Percentiles rank a stretch among this genome's conserved stretches.
Evolutionary conservation across 2,329 filamentous ascomycete genomes (phyloP).

Genomic region (Reticulascus tulasneorum): DNA sequence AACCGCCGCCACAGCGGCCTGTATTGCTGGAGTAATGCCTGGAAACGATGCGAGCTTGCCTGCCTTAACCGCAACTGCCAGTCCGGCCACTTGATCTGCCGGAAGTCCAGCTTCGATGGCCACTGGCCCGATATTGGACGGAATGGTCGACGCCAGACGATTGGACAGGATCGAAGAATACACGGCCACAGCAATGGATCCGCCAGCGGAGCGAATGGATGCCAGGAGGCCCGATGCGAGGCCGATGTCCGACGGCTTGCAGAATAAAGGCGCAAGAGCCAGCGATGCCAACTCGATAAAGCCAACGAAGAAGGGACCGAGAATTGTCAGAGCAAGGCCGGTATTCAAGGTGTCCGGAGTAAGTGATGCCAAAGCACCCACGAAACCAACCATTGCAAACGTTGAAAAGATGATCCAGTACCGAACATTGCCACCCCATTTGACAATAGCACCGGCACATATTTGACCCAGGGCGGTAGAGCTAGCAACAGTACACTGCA

Average conservation of each 20-base stretch:
- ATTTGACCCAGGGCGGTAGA: conserved; percentile 29
- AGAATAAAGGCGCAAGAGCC: conserved; percentile 31
- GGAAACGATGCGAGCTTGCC: conserved; percentile 29
- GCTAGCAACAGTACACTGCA: conserved; percentile 27
- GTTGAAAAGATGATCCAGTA: conserved; percentile 33
- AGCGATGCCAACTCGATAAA: conserved; percentile 30
- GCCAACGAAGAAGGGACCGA: conserved; percentile 32
- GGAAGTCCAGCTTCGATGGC: conserved; percentile 32
- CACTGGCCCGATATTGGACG: conserved; percentile 25
- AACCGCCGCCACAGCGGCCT: conserved; percentile 24
- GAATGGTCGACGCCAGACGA: conserved; percentile 29
- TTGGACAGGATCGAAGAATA: conserved; percentile 35
- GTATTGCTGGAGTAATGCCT: conserved; percentile 25
- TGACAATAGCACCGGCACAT: conserved; percentile 26
- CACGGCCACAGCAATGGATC: conserved; percentile 33
- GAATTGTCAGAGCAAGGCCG: conserved; percentile 29
- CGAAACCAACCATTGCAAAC: conserved; percentile 31
- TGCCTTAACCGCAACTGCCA: conserved; percentile 26
- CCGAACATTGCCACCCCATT: conserved; percentile 29
- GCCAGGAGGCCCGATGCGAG: conserved; percentile 34
- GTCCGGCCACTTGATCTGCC: conserved; percentile 22
- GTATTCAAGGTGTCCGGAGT: conserved; percentile 25
- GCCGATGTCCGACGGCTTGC: conserved; percentile 33
- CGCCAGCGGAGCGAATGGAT: conserved; percentile 33
- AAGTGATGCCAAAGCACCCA: conserved; percentile 27